A percentile compares a stretch with the other conserved stretches of the same genome.
These are phyloP conservation scores for Parachaetomium inaequale DNA, from an alignment of 495 filamentous ascomycete genomes.

Conservation along the genomic window DNA sequence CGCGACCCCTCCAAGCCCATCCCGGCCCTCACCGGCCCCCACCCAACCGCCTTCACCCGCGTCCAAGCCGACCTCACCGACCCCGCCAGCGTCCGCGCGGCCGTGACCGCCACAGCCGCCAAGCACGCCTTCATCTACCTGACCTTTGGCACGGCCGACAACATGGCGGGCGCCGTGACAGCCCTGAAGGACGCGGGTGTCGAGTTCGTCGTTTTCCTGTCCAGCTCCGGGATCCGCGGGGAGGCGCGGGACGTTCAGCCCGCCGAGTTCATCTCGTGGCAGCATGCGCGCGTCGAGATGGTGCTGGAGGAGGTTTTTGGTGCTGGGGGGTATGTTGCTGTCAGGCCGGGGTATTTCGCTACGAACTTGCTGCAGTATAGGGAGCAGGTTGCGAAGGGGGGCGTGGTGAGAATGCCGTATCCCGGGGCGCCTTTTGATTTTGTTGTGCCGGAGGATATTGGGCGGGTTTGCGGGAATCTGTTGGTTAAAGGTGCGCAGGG, in stretches of 20 bases:
- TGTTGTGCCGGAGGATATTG: conserved; percentile 20
- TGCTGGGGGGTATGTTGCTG: conserved; percentile 1
- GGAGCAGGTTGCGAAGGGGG: not conserved
- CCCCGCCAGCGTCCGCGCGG: conserved; percentile 11
- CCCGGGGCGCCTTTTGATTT: conserved; percentile 18
- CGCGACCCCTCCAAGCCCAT: conserved; percentile 21
- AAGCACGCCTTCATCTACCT: conserved; percentile 25
- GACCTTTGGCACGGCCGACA: not conserved
- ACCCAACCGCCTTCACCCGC: conserved; percentile 17
- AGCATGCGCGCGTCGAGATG: conserved; percentile 24
- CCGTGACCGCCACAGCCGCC: conserved; percentile 18
- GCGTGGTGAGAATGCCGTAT: not conserved
- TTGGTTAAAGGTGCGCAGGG: conserved; percentile 7
- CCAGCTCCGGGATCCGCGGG: conserved; percentile 14
- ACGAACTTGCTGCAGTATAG: conserved; percentile 11
- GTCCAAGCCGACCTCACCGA: conserved; percentile 24
- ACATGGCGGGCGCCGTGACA: conserved; percentile 6
- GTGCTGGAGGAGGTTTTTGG: conserved; percentile 21
- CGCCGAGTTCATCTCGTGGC: conserved; percentile 1
- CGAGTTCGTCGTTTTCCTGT: conserved; percentile 23
- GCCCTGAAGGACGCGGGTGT: conserved; percentile 21
- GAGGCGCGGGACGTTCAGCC: not conserved
- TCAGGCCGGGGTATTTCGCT: conserved; percentile 20
- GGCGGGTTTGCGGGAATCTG: conserved; percentile 7
- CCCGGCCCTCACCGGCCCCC: not conserved